Percentiles rank a stretch among this genome's conserved stretches.
Conservation (phyloP, 2,329 filamentous ascomycete species). For the Pseudocercospora pini-densiflorae region DNA sequence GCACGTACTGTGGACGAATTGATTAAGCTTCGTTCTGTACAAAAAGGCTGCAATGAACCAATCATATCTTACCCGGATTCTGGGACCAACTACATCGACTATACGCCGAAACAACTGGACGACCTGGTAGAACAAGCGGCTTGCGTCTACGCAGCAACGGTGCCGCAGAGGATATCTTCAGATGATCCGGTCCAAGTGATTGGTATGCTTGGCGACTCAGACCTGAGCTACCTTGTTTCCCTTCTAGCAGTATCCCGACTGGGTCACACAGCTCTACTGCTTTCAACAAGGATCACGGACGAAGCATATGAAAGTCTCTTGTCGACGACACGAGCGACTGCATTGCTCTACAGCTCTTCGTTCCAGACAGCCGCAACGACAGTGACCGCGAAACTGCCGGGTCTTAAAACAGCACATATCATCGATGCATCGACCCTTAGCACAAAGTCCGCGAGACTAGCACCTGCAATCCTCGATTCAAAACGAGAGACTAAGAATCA, state of each 20-base stretch:
- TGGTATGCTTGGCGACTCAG: conserved; percentile 56
- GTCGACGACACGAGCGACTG: conserved; percentile 42
- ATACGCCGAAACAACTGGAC: conserved; percentile 28
- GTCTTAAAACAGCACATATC: conserved; percentile 40
- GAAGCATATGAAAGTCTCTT: conserved; percentile 56
- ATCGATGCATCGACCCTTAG: conserved; percentile 14
- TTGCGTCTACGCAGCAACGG: conserved; percentile 21
- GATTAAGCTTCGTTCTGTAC: conserved; percentile 23
- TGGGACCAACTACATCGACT: conserved; percentile 30
- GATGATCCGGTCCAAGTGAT: conserved; percentile 43
- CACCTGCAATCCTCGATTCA: conserved; percentile 31
- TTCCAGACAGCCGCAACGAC: conserved; percentile 32
- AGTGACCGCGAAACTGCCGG: conserved; percentile 28
- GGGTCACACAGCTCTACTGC: conserved; percentile 57
- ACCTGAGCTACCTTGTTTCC: conserved; percentile 58
- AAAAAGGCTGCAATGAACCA: conserved; percentile 22
- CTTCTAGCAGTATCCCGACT: conserved; percentile 58
- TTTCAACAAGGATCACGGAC: conserved; percentile 58
- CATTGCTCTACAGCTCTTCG: conserved; percentile 28
- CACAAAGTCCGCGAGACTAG: conserved; percentile 2
- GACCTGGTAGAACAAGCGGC: conserved; percentile 27
- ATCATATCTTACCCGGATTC: conserved; percentile 31
- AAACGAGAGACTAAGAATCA: conserved; percentile 37
- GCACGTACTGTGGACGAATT: conserved; percentile 30
- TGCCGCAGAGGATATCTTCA: conserved; percentile 26